A percentile compares a stretch with the other conserved stretches of the same genome.
Evolutionary conservation across 2,329 filamentous ascomycete species (phyloP).

Genomic region (Colletotrichum sp.): DNA sequence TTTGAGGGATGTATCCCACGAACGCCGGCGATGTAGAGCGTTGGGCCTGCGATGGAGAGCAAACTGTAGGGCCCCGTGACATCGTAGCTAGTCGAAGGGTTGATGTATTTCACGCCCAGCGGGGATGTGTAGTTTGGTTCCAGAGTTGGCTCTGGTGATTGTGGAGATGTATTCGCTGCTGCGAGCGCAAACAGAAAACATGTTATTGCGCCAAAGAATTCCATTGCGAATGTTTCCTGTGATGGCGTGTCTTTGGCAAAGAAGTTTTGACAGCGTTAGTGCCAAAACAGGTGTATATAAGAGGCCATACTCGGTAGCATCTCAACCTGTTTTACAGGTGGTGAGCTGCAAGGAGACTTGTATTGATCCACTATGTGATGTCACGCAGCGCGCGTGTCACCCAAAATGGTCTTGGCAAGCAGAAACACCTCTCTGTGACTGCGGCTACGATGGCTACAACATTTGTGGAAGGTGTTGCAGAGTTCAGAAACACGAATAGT

Average conservation of each 20-base stretch:
- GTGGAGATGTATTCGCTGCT: not conserved
- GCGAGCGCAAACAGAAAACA: not conserved
- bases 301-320: not conserved
- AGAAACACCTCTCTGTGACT: not conserved
- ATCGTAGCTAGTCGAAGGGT: conserved; percentile 29
- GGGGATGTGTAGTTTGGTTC: conserved; percentile 32
- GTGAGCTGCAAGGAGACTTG: not conserved
- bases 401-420: not conserved
- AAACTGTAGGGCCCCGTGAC: conserved; percentile 33
- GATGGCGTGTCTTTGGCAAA: not conserved
- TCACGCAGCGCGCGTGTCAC: not conserved
- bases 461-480: not conserved
- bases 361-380: not conserved
- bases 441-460: not conserved
- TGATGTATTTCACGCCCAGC: conserved; percentile 31
- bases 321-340: not conserved
- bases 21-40: conserved; percentile 36
- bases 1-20: conserved; percentile 34
- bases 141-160: not conserved
- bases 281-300: not conserved
- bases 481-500: not conserved
- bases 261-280: rapidly evolving
- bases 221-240: not conserved
- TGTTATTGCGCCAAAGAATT: not conserved
- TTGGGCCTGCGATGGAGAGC: conserved; percentile 32